phyloP scores from a whole-genome alignment of 129 eudicot genomes.

The Artemisia tridentata region DNA sequence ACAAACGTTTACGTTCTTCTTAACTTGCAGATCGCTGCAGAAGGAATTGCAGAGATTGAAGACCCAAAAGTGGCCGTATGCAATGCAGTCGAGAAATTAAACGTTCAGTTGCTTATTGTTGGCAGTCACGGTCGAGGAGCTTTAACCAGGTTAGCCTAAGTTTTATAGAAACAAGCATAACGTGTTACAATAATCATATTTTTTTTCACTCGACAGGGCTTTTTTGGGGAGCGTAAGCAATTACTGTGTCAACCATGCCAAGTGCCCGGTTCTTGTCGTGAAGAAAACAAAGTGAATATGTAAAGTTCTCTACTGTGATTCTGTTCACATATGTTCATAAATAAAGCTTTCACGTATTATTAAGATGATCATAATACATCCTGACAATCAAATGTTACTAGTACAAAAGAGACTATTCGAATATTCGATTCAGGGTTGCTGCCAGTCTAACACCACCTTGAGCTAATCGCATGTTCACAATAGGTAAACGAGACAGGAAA shows the following conservation, averaged over 20 bases:
- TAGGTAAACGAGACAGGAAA: slow-evolving; percentile 67
- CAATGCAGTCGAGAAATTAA: slow-evolving; percentile 32
- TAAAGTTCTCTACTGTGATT: not conserved
- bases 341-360: not conserved
- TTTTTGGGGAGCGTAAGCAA: slow-evolving; percentile 43
- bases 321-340: slow-evolving; percentile 3
- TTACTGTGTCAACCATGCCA: slow-evolving; percentile 41
- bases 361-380: not conserved
- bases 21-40: slow-evolving; percentile 33
- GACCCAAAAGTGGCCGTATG: slow-evolving; percentile 45
- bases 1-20: not conserved
- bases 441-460: slow-evolving; percentile 91
- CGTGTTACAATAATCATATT: not conserved
- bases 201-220: slow-evolving; percentile 19
- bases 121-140: slow-evolving; percentile 40
- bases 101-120: slow-evolving; percentile 36
- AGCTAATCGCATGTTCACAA: slow-evolving; percentile 67
- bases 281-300: slow-evolving; percentile 30
- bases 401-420: slow-evolving; percentile 26
- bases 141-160: slow-evolving; percentile 29
- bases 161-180: not conserved
- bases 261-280: slow-evolving; percentile 48
- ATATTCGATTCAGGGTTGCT: slow-evolving; percentile 77
- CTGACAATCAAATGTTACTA: not conserved
- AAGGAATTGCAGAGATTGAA: slow-evolving; percentile 32